Conservation (phyloP, 768 basidiomycete species). For the Phylloporus arenicola region DNA sequence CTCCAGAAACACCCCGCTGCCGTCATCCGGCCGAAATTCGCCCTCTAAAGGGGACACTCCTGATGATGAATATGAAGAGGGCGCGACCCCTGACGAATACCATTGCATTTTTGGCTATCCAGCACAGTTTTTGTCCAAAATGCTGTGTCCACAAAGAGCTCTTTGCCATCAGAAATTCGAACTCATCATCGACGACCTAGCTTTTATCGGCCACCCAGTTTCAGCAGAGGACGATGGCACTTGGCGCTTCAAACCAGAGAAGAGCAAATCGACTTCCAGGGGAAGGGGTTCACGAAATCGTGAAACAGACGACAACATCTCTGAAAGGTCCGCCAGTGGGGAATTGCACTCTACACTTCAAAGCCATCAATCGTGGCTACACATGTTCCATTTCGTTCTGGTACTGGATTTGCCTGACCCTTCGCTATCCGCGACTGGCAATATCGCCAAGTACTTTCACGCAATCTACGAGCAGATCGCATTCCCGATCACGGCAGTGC, state of each 20-base stretch:
- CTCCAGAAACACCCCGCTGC: constrained; percentile 38
- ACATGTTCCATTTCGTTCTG: constrained; percentile 81
- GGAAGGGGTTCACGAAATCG: constrained; percentile 53
- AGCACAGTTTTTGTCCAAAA: constrained; percentile 70
- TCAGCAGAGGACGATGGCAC: constrained; percentile 65
- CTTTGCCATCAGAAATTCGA: constrained; percentile 96
- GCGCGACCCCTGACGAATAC: constrained; percentile 45
- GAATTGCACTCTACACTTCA: constrained; percentile 25
- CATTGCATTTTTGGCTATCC: constrained; percentile 75
- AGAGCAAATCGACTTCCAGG: constrained; percentile 43
- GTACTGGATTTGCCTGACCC: constrained; percentile 89
- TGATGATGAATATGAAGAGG: constrained; percentile 31
- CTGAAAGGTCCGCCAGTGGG: constrained; percentile 32
- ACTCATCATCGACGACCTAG: constrained; percentile 84
- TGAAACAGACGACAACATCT: constrained; percentile 31
- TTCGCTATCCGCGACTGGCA: constrained; percentile 74
- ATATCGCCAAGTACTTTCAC: constrained; percentile 75
- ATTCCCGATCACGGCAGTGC: constrained; percentile 85
- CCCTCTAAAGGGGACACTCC: constrained; percentile 43
- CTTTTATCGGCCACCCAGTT: constrained; percentile 93
- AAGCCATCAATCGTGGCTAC: constrained; percentile 46
- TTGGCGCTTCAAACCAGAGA: constrained; percentile 74
- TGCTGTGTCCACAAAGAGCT: constrained; percentile 71
- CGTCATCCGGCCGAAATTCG: constrained; percentile 48
- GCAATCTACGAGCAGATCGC: constrained; percentile 85